Evolutionary conservation across 164 flowering plant species (phyloP), one percentile per base, ranked within the genome.

Genomic region (Tetracentron sinense): DNA sequence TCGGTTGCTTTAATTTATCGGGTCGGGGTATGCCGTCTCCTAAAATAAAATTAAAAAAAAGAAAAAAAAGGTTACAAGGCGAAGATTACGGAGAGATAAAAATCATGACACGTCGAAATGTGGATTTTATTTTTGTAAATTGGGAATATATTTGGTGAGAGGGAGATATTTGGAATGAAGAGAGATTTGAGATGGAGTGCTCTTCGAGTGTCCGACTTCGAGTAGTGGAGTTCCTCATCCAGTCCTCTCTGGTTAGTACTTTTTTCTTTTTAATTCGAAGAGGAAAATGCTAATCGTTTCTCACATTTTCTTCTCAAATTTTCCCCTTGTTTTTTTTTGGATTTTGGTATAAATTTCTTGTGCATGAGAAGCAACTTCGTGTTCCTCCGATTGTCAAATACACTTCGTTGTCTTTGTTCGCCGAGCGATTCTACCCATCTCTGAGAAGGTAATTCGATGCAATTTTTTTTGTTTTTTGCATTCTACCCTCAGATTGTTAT

Each of bases 321-420:
- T 58, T 33, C 31, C 19, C 62, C 6, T 55, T 35, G 35, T 2
- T 62, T 8, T 51, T 0, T 42, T 12, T 38, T 7, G 51, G 17
- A n/a, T 52, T 29, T 58, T 42, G 0, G 17, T 17, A 15, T 5
- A 11, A 17, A 6, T 4, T 20, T 46, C 5, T 14, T 28, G 10
- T 42, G 21, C 7, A 15, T 51, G 11, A 10, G 17, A 22, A 83
- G 87, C 70, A 67, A 44, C 80, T 91, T 7, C 54, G 77, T 54
- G 79, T 85, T 16, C 35, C 71, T 65, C 92, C 88, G 33, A 52
- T 81, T 48, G 90, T 87, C 69, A 91, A 88, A 58, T 91, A 88
- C 81, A 71, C 96, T 0, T 82, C 90, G 23, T 66, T 89, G 10
- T 77, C 93, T 0, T 75, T 89, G 58, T 89, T 84, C 63, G 79